Conservation (phyloP, 768 basidiomycete genomes). For the Trametes cubensis region DNA sequence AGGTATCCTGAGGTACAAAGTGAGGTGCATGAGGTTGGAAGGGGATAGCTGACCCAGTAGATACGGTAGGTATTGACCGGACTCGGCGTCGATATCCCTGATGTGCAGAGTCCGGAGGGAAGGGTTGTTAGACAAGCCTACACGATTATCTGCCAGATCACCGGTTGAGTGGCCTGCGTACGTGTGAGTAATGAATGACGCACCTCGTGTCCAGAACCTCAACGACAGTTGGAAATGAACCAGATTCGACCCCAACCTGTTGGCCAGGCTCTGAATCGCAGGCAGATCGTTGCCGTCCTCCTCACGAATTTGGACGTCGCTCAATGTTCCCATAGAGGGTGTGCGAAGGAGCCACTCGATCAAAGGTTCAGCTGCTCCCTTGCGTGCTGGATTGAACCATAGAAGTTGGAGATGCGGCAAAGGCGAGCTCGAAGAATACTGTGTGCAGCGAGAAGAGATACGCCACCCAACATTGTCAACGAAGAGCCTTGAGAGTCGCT, state of each 20-base stretch:
- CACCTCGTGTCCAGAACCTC: constrained; percentile 4
- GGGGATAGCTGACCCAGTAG: neutral
- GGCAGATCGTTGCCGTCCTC: neutral
- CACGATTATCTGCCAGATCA: neutral
- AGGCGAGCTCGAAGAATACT: neutral
- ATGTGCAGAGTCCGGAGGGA: constrained; percentile 10
- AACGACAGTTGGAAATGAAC: constrained; percentile 12
- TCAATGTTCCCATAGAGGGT: neutral
- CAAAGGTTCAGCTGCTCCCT: neutral
- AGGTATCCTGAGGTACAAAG: neutral
- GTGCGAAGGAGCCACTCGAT: constrained; percentile 15
- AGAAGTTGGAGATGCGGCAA: constrained; percentile 1
- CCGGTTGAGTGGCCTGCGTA: neutral
- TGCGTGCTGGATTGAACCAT: constrained; percentile 11
- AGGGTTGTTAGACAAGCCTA: constrained; percentile 1
- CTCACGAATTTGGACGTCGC: constrained; percentile 8
- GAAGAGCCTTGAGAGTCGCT: neutral
- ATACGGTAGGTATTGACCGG: neutral
- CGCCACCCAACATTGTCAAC: constrained; percentile 8
- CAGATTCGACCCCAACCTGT: constrained; percentile 4
- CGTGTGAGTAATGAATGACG: neutral
- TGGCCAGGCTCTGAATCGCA: neutral
- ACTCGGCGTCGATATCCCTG: constrained; percentile 4
- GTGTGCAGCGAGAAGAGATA: neutral
- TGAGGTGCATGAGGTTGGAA: constrained; percentile 1